Conservation (phyloP, 257 asterid genomes). For the Nicotiana tomentosiformis region DNA sequence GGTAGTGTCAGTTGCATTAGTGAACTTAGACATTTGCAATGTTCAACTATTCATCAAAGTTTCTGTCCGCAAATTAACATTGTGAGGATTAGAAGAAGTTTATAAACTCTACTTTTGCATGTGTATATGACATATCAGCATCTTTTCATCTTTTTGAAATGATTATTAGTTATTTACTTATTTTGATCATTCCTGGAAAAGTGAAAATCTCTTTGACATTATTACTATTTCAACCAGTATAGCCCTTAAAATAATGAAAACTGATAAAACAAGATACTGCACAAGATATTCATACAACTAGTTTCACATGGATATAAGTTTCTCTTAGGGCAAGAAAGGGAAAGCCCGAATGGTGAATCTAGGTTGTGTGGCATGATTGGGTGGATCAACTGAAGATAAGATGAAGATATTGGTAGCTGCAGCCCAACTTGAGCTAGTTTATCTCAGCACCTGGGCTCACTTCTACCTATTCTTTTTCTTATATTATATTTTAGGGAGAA, state of each 20-base stretch:
- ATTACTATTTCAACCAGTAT: too few relatives aligned
- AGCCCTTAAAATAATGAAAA: too few relatives aligned
- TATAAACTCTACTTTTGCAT: too few relatives aligned
- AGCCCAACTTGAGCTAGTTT: slow-evolving; percentile 7
- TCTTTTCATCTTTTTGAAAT: too few relatives aligned
- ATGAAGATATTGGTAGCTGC: not conserved
- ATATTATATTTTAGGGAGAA: too few relatives aligned
- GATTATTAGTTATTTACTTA: not conserved
- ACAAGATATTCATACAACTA: too few relatives aligned
- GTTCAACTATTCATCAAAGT: not conserved
- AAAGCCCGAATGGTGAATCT: too few relatives aligned
- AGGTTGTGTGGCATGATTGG: not conserved
- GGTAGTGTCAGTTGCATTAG: not conserved
- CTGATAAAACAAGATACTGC: too few relatives aligned
- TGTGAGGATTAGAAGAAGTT: not conserved
- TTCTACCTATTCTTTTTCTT: too few relatives aligned
- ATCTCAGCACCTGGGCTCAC: not conserved
- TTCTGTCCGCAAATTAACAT: not conserved
- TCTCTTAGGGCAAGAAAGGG: too few relatives aligned
- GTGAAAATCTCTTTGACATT: too few relatives aligned
- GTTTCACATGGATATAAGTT: too few relatives aligned
- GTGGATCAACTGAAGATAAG: slow-evolving; percentile 5
- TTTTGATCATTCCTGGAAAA: not conserved
- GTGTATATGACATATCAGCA: not conserved
- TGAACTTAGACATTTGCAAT: not conserved